Base-by-base conservation (phyloP, 164 flowering plant genomes). In the Chloranthus sessilifolius region DNA sequence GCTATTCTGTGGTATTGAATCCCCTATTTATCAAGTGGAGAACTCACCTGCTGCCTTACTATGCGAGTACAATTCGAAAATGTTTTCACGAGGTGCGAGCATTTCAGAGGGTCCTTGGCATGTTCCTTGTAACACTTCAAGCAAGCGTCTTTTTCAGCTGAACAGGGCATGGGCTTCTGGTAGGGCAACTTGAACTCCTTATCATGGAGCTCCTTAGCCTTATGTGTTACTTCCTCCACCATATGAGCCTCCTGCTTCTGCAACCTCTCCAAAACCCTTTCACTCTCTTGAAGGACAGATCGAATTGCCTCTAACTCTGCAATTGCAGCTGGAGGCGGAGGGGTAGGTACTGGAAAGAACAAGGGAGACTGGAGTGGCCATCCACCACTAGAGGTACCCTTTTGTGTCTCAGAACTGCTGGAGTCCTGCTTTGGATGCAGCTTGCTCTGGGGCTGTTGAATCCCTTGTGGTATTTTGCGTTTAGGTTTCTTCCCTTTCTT, bases 151-250 rank as follows among this genome's bases (percentile, higher is more conserved):
- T n/a, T 61, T 68, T 88, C 85, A 0, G 66, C 65, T 65, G 68
- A 58, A 60, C 96, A 88, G 16, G 80, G 84, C 56, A 74, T 46
- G 3, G 89, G 84, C 65, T 79, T 84, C 62, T 70, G 87, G 21
- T 71, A 53, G 4, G 96, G 92, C 53, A 84, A 79, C 71, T 80
- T 84, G 68, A 82, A 84, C 68, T 88, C 96, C 65, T 88, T 79
- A 14, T 82, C 92, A 52, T 62, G 83, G 9, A 88, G 88, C 39
- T 79, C 83, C 64, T 82, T 84, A 15, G 90, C 92, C 47, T 70
- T 80, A 31, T 73, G 73, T 28, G 85, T 79, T 20, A 87, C 89
- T 70, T 83, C 80, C 43, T 74, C 70, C 60, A 63, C 47, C 82
- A 80, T 69, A 55, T 63, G 69, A 28, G 74, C 83, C 62, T 82